A percentile compares a stretch with the other conserved stretches of the same genome.
These are phyloP conservation scores for Prunus yedoensis DNA, from an alignment of 331 rosid species.

Conservation along the genomic window DNA sequence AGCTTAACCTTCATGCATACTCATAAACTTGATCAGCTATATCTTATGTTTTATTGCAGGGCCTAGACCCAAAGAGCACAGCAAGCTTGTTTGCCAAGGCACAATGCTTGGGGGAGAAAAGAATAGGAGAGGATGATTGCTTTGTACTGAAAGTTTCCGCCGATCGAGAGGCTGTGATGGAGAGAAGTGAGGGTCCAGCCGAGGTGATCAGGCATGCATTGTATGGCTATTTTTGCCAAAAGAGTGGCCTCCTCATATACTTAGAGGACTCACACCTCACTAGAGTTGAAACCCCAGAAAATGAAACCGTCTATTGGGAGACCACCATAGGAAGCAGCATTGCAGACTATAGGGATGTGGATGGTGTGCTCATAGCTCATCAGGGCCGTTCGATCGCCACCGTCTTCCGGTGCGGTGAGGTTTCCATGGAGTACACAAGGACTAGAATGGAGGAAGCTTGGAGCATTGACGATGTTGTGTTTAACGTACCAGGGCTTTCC, in stretches of 20 bases:
- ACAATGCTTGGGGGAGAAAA: slow-evolving; percentile 81
- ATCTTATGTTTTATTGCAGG: slow-evolving; percentile 35
- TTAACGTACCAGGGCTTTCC: slow-evolving; percentile 87
- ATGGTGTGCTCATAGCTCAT: slow-evolving; percentile 76
- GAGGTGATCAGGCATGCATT: slow-evolving; percentile 90
- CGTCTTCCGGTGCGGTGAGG: slow-evolving; percentile 75
- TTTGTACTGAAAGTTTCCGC: slow-evolving; percentile 79
- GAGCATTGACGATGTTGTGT: slow-evolving; percentile 90
- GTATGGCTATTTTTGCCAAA: slow-evolving; percentile 90
- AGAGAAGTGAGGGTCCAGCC: slow-evolving; percentile 82
- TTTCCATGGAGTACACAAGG: slow-evolving; percentile 72
- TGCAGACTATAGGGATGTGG: slow-evolving; percentile 72
- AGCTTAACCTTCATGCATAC: too few species aligned
- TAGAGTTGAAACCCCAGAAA: slow-evolving; percentile 57
- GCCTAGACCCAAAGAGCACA: slow-evolving; percentile 89
- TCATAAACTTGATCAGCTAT: not conserved
- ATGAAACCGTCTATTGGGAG: slow-evolving; percentile 83
- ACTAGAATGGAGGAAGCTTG: slow-evolving; percentile 89
- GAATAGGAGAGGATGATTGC: slow-evolving; percentile 77
- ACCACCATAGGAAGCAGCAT: slow-evolving; percentile 94
- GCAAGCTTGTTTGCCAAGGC: slow-evolving; percentile 83
- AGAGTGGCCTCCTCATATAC: slow-evolving; percentile 85
- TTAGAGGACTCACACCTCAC: slow-evolving; percentile 93
- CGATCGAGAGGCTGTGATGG: slow-evolving; percentile 75
- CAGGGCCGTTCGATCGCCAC: slow-evolving; percentile 90